Evolutionary conservation across 1,284 basidiomycete genomes (phyloP).

Genomic region (Cutaneotrichosporon cavernicola): DNA sequence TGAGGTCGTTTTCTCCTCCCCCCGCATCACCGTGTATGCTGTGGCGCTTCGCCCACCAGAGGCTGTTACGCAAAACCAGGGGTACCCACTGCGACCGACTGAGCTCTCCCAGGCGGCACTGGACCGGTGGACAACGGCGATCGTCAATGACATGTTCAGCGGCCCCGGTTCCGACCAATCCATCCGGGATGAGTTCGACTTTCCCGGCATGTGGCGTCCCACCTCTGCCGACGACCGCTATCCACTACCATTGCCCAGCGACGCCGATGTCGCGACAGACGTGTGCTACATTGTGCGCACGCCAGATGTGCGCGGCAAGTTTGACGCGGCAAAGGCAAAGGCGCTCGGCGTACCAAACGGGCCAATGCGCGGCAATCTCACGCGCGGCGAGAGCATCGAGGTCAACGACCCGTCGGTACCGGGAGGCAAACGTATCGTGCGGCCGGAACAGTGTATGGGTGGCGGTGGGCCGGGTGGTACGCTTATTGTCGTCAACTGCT

Average conservation of each 20-base stretch:
- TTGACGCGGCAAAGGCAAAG: slow-evolving; percentile 67
- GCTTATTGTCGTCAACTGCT: slow-evolving; percentile 43
- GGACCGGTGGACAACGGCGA: slow-evolving; percentile 10
- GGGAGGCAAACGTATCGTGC: slow-evolving; percentile 58
- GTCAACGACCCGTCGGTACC: slow-evolving; percentile 54
- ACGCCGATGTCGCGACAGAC: slow-evolving; percentile 37
- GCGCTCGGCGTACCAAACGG: slow-evolving; percentile 68
- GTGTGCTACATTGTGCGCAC: slow-evolving; percentile 71
- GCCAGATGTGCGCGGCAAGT: slow-evolving; percentile 78
- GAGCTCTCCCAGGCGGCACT: slow-evolving; percentile 4
- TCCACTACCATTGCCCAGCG: slow-evolving; percentile 32
- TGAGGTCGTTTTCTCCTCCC: slow-evolving; percentile 30
- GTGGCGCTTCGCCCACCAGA: slow-evolving; percentile 29
- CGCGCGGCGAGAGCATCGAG: slow-evolving; percentile 53
- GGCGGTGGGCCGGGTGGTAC: slow-evolving; percentile 45
- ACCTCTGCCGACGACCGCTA: slow-evolving; percentile 24
- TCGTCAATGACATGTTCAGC: slow-evolving; percentile 36
- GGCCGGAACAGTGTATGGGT: slow-evolving; percentile 52
- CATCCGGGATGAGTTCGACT: slow-evolving; percentile 7
- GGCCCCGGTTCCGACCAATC: slow-evolving; percentile 5
- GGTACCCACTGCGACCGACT: slow-evolving; percentile 6
- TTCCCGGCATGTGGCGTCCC: slow-evolving; percentile 13
- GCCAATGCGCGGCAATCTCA: slow-evolving; percentile 53
- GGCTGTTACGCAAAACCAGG: background rate
- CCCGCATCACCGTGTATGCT: slow-evolving; percentile 36